These are phyloP conservation scores for Xylaria sp. DNA, from an alignment of 2,329 filamentous ascomycete genomes.

Conservation along the genomic window DNA sequence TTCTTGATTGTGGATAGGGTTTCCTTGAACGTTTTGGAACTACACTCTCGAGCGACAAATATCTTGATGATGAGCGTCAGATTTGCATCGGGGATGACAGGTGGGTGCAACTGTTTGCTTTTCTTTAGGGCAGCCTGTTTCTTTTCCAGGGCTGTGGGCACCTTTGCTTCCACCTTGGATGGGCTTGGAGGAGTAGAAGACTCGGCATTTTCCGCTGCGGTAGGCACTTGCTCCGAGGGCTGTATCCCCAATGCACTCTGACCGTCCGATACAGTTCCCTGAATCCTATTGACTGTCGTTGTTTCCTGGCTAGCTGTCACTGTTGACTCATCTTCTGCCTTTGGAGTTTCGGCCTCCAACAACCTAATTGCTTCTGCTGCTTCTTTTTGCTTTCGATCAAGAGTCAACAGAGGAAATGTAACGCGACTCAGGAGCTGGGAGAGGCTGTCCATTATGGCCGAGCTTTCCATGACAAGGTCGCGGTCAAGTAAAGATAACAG, in stretches of 20 bases:
- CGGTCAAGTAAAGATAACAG: conserved; percentile 88
- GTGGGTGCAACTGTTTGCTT: conserved; percentile 75
- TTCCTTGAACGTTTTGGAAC: conserved; percentile 96
- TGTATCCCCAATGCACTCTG: conserved; percentile 37
- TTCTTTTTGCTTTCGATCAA: conserved; percentile 73
- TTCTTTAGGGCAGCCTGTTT: conserved; percentile 59
- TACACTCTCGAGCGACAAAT: conserved; percentile 94
- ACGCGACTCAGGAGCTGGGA: conserved; percentile 88
- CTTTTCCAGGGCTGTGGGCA: conserved; percentile 53
- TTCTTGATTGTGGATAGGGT: conserved; percentile 99
- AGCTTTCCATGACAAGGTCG: conserved; percentile 96
- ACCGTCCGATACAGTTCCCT: conserved; percentile 30
- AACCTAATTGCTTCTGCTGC: conserved; percentile 52
- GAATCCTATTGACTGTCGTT: conserved; percentile 4
- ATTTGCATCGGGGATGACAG: conserved; percentile 87
- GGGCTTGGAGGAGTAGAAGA: conserved; percentile 40
- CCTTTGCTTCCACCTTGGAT: conserved; percentile 48
- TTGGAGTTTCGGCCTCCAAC: conserved; percentile 46
- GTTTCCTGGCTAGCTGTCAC: conserved; percentile 27
- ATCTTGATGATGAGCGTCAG: conserved; percentile 96
- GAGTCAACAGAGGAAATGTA: conserved; percentile 82
- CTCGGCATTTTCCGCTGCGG: conserved; percentile 34
- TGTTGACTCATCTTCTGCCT: conserved; percentile 36
- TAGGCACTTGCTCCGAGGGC: conserved; percentile 36
- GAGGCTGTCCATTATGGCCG: conserved; percentile 93